phyloP scores from a whole-genome alignment of 805 yeast species.

The Metschnikowia vanudenii region DNA sequence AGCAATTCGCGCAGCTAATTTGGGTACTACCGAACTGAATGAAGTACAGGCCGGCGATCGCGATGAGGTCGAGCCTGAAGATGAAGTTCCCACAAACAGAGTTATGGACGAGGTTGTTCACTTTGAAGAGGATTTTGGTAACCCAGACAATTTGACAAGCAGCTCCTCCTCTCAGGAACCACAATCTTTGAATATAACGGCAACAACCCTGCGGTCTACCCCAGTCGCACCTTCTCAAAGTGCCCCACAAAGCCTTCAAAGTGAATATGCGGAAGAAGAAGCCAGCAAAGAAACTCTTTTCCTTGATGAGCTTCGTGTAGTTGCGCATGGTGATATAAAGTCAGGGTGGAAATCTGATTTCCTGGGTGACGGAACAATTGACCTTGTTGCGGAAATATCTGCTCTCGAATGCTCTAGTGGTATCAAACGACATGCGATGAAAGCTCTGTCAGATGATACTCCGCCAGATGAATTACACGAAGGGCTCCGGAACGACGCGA shows the following conservation, averaged over 20 bases:
- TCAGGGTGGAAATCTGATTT: conserved; percentile 96
- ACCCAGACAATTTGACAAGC: background rate
- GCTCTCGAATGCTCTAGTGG: conserved; percentile 60
- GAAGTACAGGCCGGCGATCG: conserved; percentile 9
- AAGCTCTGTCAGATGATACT: conserved; percentile 41
- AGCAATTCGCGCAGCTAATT: conserved; percentile 11
- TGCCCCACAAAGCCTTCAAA: background rate
- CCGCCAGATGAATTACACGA: conserved; percentile 25
- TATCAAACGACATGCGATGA: conserved; percentile 40
- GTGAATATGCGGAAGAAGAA: background rate
- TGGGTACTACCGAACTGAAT: background rate
- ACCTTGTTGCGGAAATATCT: conserved; percentile 68
- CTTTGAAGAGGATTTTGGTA: conserved; percentile 20
- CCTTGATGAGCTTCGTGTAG: conserved; percentile 69
- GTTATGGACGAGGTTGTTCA: conserved; percentile 18
- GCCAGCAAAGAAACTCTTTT: conserved; percentile 33
- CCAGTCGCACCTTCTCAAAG: background rate
- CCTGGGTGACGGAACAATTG: conserved; percentile 72
- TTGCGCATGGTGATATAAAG: conserved; percentile 78
- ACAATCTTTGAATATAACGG: background rate
- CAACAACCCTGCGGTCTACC: background rate
- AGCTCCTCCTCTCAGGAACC: background rate
- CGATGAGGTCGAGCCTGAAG: conserved; percentile 16
- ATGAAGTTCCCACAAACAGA: conserved; percentile 16
- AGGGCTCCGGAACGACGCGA: conserved; percentile 41